These are phyloP conservation scores for Fusarium irregulare DNA, from an alignment of 2,329 filamentous ascomycete species.

Conservation along the genomic window DNA sequence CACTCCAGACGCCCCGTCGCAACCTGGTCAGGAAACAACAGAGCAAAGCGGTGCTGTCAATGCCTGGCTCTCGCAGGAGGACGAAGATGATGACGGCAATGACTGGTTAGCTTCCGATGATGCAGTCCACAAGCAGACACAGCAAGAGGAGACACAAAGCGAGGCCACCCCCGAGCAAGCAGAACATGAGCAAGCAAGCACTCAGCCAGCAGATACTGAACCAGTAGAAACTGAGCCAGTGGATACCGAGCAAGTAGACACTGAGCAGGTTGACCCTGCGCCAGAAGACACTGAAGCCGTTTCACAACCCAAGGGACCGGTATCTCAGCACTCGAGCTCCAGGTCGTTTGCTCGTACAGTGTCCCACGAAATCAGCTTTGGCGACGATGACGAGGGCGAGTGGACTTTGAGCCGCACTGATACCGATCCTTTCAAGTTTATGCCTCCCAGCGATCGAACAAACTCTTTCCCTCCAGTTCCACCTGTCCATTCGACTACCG, in stretches of 20 bases:
- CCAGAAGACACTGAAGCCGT: conserved; percentile 24
- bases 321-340: conserved; percentile 68
- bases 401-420: conserved; percentile 65
- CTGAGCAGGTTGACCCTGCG: conserved; percentile 21
- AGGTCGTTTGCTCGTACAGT: conserved; percentile 74
- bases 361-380: conserved; percentile 70
- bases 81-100: conserved; percentile 41
- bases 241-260: conserved; percentile 27
- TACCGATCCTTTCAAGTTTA: conserved; percentile 69
- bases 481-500: conserved; percentile 48
- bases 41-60: conserved; percentile 21
- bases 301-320: conserved; percentile 44
- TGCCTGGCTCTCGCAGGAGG: conserved; percentile 41
- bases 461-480: conserved; percentile 73
- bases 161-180: conserved; percentile 25
- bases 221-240: conserved; percentile 20
- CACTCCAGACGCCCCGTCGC: conserved; percentile 27
- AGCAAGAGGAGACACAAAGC: conserved; percentile 15
- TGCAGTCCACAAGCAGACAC: conserved; percentile 12
- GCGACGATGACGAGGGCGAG: conserved; percentile 70
- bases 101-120: conserved; percentile 45
- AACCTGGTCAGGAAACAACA: conserved; percentile 10
- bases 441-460: conserved; percentile 67
- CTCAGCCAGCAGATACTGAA: conserved; percentile 9
- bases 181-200: conserved; percentile 11